These are phyloP conservation scores for Entonaema liquescens DNA, from an alignment of 495 filamentous ascomycete species.

Conservation along the genomic window DNA sequence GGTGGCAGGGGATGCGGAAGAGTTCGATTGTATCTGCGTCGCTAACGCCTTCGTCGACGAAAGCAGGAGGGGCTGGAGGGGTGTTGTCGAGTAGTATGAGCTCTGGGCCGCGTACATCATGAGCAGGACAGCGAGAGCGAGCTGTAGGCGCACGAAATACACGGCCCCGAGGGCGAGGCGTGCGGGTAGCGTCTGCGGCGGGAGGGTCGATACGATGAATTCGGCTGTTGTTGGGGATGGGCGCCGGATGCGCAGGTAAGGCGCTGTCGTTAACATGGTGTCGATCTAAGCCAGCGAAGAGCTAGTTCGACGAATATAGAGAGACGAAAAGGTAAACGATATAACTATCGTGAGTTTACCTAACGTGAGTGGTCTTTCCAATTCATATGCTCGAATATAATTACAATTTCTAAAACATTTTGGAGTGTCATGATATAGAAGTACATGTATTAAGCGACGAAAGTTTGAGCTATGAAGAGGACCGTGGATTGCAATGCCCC, in stretches of 20 bases:
- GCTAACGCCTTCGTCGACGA: background rate
- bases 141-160: constrained; percentile 56
- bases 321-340: background rate
- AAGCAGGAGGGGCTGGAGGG: background rate
- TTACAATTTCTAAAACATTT: background rate
- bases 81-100: constrained; percentile 29
- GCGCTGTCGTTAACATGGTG: constrained; percentile 60
- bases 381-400: background rate
- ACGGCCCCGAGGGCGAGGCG: constrained; percentile 62
- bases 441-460: background rate
- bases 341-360: background rate
- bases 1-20: constrained; percentile 1
- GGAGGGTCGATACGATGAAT: constrained; percentile 82
- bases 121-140: constrained; percentile 47
- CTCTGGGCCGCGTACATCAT: constrained; percentile 47
- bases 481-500: background rate
- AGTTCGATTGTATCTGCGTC: background rate
- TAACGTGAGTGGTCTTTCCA: background rate
- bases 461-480: background rate
- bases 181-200: constrained; percentile 63
- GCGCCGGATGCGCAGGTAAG: constrained; percentile 70
- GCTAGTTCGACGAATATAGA: background rate
- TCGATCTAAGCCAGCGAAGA: background rate
- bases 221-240: constrained; percentile 87
- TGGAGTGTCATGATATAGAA: background rate